Conservation (phyloP, 23 red algal species). For the Gracilaria gracilis region DNA sequence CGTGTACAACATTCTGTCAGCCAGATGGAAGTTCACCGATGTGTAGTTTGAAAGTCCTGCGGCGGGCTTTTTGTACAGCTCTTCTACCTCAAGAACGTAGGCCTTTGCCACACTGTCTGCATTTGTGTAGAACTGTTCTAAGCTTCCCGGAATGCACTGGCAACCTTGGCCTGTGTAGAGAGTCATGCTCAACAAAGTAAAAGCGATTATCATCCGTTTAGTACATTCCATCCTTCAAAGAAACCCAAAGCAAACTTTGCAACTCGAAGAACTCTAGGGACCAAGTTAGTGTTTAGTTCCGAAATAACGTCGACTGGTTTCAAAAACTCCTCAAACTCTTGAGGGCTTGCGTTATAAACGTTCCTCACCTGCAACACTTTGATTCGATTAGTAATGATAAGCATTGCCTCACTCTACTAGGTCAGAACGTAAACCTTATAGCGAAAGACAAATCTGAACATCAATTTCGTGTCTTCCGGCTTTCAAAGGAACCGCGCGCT, state of each 20-base stretch:
- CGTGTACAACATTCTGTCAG: constrained; percentile 2
- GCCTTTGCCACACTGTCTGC: neutral
- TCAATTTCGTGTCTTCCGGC: too few species aligned
- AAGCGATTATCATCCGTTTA: neutral
- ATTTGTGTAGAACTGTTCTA: neutral
- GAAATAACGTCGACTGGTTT: too few species aligned
- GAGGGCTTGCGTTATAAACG: too few species aligned
- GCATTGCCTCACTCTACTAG: neutral
- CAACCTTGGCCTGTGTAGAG: neutral
- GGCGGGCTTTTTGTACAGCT: neutral
- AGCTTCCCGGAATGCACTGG: constrained; percentile 10
- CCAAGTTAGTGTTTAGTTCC: too few species aligned
- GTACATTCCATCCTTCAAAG: neutral
- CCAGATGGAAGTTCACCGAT: neutral
- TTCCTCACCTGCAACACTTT: too few species aligned
- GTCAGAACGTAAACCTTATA: too few species aligned
- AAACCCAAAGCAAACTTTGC: neutral
- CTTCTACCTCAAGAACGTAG: neutral
- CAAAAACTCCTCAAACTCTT: neutral
- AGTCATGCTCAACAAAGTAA: neutral
- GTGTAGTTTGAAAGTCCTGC: neutral
- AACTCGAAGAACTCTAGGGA: neutral
- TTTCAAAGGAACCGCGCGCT: too few species aligned
- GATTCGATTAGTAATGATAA: too few species aligned
- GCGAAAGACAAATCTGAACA: too few species aligned